phyloP scores from a whole-genome alignment of 2,329 filamentous ascomycete species.

The Ilyonectria robusta region DNA sequence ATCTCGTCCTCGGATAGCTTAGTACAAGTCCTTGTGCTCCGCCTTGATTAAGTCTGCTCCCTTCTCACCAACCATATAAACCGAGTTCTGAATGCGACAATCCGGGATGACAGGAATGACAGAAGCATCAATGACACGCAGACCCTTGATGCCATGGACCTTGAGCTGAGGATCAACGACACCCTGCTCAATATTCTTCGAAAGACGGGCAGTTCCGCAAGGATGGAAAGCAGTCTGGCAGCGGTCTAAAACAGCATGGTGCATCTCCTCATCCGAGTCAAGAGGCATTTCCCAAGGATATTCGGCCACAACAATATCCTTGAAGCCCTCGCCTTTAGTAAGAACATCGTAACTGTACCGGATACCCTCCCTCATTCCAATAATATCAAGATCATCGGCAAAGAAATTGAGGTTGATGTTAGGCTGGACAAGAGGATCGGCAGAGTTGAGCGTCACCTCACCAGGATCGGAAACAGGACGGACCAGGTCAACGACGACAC shows the following conservation, averaged over 20 bases:
- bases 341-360: constrained; percentile 71
- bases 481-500: constrained; percentile 66
- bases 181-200: constrained; percentile 58
- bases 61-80: constrained; percentile 73
- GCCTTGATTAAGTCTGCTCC: constrained; percentile 15
- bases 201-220: constrained; percentile 68
- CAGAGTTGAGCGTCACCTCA: constrained; percentile 68
- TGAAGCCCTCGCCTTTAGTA: constrained; percentile 69
- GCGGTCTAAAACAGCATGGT: constrained; percentile 68
- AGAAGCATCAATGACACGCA: constrained; percentile 36
- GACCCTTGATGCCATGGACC: constrained; percentile 33
- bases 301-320: constrained; percentile 64
- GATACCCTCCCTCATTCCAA: constrained; percentile 71
- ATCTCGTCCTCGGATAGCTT: no score
- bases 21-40: no score
- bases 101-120: constrained; percentile 67
- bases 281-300: constrained; percentile 75
- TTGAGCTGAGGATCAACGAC: constrained; percentile 37
- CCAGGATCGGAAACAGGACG: constrained; percentile 60
- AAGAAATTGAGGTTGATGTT: constrained; percentile 74
- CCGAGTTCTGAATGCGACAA: constrained; percentile 48
- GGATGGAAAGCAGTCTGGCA: constrained; percentile 72
- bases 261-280: constrained; percentile 69
- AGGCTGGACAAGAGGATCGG: constrained; percentile 70
- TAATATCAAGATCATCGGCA: constrained; percentile 66